Evolutionary conservation across 306 rosid genomes (phyloP).

Genomic region (Vigna hirtella): DNA sequence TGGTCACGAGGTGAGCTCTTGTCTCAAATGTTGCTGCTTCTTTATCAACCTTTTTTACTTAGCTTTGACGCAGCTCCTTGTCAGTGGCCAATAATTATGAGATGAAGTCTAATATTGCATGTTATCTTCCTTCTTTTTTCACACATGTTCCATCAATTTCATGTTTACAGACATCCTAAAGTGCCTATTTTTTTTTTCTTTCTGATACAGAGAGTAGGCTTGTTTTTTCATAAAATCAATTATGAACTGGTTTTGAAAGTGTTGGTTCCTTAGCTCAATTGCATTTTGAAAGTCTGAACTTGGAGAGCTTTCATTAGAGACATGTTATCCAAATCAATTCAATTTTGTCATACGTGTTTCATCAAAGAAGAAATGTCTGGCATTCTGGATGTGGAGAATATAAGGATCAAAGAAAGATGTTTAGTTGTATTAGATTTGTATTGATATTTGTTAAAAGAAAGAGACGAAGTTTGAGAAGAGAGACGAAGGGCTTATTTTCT

Average conservation of each 20-base stretch:
- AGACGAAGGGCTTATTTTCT: no score
- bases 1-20: conserved; percentile 73
- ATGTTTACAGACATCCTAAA: conserved; percentile 25
- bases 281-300: conserved; percentile 3
- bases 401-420: conserved; percentile 16
- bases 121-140: conserved; percentile 3
- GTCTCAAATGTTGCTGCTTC: conserved; percentile 30
- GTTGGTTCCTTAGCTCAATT: conserved; percentile 1
- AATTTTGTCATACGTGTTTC: background rate
- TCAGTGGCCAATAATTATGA: background rate
- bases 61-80: conserved; percentile 27
- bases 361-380: conserved; percentile 13
- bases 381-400: conserved; percentile 23
- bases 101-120: background rate
- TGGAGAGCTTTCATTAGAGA: background rate
- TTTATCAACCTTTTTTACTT: conserved; percentile 24
- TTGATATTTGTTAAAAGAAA: background rate
- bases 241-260: background rate
- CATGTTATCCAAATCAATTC: conserved; percentile 11
- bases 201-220: background rate
- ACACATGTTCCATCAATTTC: conserved; percentile 8
- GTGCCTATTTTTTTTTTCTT: conserved; percentile 29
- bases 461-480: no score
- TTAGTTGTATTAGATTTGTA: background rate
- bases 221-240: background rate